phyloP scores from a whole-genome alignment of 805 yeast genomes.

The Nakazawaea wickerhamii region DNA sequence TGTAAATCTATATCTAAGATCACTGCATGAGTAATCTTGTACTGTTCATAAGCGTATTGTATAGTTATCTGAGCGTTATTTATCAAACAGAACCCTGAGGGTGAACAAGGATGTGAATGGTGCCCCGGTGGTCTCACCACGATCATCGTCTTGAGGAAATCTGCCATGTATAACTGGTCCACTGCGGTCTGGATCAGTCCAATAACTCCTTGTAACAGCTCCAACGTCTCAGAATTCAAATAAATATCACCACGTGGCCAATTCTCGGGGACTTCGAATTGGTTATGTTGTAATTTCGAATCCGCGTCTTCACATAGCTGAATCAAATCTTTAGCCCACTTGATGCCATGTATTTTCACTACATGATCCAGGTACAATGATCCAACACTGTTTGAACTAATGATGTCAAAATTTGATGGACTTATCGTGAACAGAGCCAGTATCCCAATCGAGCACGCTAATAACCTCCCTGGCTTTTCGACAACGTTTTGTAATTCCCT shows the following conservation, averaged over 20 bases:
- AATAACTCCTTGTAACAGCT: constrained; percentile 70
- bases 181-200: constrained; percentile 72
- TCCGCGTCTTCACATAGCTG: constrained; percentile 57
- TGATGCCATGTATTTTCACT: constrained; percentile 61
- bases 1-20: constrained; percentile 80
- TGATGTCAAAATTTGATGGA: constrained; percentile 50
- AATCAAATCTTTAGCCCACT: constrained; percentile 60
- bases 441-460: constrained; percentile 74
- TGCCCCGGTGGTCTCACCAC: constrained; percentile 83
- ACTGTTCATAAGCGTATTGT: constrained; percentile 61
- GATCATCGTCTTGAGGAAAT: constrained; percentile 49
- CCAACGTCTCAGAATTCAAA: constrained; percentile 55
- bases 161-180: constrained; percentile 41
- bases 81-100: constrained; percentile 78
- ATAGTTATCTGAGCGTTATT: constrained; percentile 80
- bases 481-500: constrained; percentile 63
- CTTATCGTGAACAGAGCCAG: constrained; percentile 67
- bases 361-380: constrained; percentile 57
- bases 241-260: constrained; percentile 87
- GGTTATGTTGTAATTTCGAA: constrained; percentile 42
- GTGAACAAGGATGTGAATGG: constrained; percentile 78
- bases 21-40: constrained; percentile 73
- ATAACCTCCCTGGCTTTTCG: constrained; percentile 75
- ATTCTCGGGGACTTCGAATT: constrained; percentile 69
- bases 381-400: constrained; percentile 30